Base-by-base conservation (phyloP, 2,329 filamentous ascomycete species). In the Cladosporium oxysporum region DNA sequence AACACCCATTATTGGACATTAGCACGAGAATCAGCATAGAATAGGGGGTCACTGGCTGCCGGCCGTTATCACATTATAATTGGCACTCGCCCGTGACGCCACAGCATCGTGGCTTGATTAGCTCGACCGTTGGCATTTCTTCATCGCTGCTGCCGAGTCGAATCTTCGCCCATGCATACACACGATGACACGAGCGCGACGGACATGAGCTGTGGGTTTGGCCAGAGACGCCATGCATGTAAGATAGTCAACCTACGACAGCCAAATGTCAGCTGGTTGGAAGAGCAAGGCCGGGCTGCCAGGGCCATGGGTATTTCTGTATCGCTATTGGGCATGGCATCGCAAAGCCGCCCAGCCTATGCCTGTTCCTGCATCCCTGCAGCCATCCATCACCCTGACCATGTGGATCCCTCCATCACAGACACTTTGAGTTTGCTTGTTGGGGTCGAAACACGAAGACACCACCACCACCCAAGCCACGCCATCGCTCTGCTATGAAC, bases 331-430 rank as follows among this genome's bases (percentile, higher is more conserved):
- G 41, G n/a, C 41, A 21, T 47, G 41, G n/a, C n/a, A 47, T 23
- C 21, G 52, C 28, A 23, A 55, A 55, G 28, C 52, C 28, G 52
- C 28, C 52, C 52, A 55, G 28, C 37, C 23, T 49, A 29, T 60
- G 47, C 28, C 58, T 60, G 58, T 58, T 58, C 58, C 37, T 49
- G 47, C 29, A 62, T 52, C 47, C 59, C 59, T 62, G 59, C 59
- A 62, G 28, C 44, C 44, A 62, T 62, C 59, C 44, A 62, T 37
- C 58, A 60, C 41, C 41, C 41, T 49, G 41, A 33, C 52, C 26
- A 33, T 29, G 52, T 29, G 50, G 50, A n/a, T 47, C 21, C 41
- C 12, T 31, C 52, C 26, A 55, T 55, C 28, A n/a, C 18, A 53
- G 49, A 18, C 8, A 14, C 5, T 12, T 35, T 12, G 11, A 16